These are phyloP conservation scores for Botrytis porri DNA, from an alignment of 2,329 filamentous ascomycete species.

Conservation along the genomic window DNA sequence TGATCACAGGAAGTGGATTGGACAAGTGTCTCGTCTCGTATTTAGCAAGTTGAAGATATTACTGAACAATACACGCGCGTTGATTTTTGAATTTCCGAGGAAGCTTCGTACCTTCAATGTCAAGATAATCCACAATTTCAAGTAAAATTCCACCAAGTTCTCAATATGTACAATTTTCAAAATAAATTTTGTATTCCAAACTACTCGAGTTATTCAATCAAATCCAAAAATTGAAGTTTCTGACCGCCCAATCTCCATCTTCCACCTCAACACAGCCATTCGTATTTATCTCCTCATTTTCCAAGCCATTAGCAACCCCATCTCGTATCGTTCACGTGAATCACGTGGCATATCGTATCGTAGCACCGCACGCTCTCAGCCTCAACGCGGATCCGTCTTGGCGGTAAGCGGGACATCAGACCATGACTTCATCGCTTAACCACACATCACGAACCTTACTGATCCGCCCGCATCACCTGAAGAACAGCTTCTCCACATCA, in stretches of 20 bases:
- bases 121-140: not conserved
- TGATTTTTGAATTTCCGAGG: not conserved
- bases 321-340: not conserved
- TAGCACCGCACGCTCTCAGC: conserved; percentile 5
- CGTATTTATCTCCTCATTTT: not conserved
- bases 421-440: not conserved
- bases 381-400: conserved; percentile 5
- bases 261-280: not conserved
- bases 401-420: conserved; percentile 13
- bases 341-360: not conserved
- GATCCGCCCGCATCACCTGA: not conserved
- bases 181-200: not conserved
- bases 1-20: not conserved
- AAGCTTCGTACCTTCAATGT: not conserved
- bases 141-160: not conserved
- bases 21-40: not conserved
- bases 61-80: not conserved
- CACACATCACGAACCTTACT: not conserved
- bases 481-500: not conserved
- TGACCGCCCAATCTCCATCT: not conserved
- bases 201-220: not conserved
- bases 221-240: not conserved
- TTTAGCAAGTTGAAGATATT: not conserved
- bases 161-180: not conserved
- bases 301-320: not conserved